A percentile compares a stretch with the other conserved stretches of the same genome.
Evolutionary conservation across 176 grass and related monocot species (phyloP).

Genomic region (Puya raimondii): DNA sequence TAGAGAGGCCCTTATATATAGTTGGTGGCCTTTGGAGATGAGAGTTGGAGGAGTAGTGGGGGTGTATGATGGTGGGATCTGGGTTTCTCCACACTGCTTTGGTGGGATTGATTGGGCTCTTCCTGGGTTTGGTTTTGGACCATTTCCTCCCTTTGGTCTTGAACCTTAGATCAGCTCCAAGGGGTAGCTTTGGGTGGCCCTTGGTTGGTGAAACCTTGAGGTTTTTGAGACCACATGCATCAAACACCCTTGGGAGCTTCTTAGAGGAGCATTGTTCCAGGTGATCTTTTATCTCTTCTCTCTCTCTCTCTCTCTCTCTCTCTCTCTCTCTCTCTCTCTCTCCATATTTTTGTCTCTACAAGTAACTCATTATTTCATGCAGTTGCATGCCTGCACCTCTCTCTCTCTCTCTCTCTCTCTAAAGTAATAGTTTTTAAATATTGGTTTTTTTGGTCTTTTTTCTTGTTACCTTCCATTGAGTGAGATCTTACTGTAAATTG

Average conservation of each 20-base stretch:
- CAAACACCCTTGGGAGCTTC: slow-evolving; percentile 61
- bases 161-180: slow-evolving; percentile 34
- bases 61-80: slow-evolving; percentile 34
- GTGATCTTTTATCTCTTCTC: slow-evolving; percentile 17
- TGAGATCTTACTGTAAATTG: too few relatives aligned
- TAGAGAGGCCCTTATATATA: not conserved
- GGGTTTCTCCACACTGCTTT: slow-evolving; percentile 30
- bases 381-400: not conserved
- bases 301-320: not conserved
- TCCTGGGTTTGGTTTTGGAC: slow-evolving; percentile 35
- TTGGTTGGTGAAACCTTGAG: slow-evolving; percentile 69
- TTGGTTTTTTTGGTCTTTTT: not conserved
- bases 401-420: not conserved
- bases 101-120: slow-evolving; percentile 31
- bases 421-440: too few relatives aligned
- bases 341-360: not conserved
- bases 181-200: slow-evolving; percentile 77
- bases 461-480: too few relatives aligned
- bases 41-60: slow-evolving; percentile 16
- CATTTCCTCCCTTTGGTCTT: slow-evolving; percentile 73
- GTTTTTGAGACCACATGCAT: slow-evolving; percentile 64
- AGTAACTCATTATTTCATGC: not conserved
- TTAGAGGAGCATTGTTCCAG: slow-evolving; percentile 64
- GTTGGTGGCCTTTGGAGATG: slow-evolving; percentile 23
- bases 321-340: not conserved